Conservation (phyloP, 371 early-diverging fungal species). For the Mucor piriformis region DNA sequence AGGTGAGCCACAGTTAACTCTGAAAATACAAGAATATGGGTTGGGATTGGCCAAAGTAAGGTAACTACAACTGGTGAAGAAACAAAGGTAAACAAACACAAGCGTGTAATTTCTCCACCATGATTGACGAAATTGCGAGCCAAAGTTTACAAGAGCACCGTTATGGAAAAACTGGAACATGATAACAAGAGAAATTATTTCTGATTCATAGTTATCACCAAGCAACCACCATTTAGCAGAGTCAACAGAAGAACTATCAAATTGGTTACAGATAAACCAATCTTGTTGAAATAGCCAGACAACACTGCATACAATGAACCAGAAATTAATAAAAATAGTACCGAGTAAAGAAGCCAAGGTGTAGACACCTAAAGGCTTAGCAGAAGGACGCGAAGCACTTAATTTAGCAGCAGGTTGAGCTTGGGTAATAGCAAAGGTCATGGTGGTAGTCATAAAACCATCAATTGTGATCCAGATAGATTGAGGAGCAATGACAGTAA, state of each 20-base stretch:
- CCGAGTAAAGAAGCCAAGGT: conserved; percentile 72
- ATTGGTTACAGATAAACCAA: conserved; percentile 79
- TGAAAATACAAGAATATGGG: conserved; percentile 71
- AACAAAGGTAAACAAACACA: conserved; percentile 54
- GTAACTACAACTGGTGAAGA: conserved; percentile 59
- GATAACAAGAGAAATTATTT: conserved; percentile 59
- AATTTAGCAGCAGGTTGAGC: conserved; percentile 64
- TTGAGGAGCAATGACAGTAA: conserved; percentile 61
- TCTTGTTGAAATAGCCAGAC: conserved; percentile 61
- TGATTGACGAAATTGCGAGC: conserved; percentile 64
- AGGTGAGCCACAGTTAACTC: conserved; percentile 75
- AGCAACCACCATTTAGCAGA: conserved; percentile 81
- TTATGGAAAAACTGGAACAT: conserved; percentile 72
- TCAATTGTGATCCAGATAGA: conserved; percentile 79
- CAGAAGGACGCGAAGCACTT: conserved; percentile 70
- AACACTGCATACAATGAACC: conserved; percentile 50
- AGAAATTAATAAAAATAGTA: conserved; percentile 69
- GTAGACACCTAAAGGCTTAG: conserved; percentile 74
- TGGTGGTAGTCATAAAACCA: conserved; percentile 66
- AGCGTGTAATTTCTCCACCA: conserved; percentile 67
- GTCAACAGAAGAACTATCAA: conserved; percentile 69
- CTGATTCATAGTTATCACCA: conserved; percentile 81
- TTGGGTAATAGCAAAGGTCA: conserved; percentile 74
- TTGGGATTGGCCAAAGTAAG: conserved; percentile 71
- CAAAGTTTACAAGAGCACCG: conserved; percentile 77